Conservation (phyloP, 352 stramenopile genomes). For the Thalassiosira exigua region DNA sequence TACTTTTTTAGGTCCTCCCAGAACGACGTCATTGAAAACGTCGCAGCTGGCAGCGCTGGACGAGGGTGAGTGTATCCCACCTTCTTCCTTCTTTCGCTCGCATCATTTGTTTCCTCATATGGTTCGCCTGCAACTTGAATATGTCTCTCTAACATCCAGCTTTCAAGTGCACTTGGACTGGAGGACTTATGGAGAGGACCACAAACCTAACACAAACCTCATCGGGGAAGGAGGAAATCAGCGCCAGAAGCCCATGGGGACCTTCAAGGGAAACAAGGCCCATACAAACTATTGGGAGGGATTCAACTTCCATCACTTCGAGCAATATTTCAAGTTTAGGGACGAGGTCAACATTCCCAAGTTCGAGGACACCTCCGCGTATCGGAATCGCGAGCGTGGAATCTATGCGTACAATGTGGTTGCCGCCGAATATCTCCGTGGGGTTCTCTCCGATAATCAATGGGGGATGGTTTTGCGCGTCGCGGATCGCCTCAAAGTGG, state of each 20-base stretch:
- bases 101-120: slow-evolving; percentile 2
- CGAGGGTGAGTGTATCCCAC: slow-evolving; percentile 35
- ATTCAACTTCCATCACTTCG: slow-evolving; percentile 46
- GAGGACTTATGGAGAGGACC: slow-evolving; percentile 27
- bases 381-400: slow-evolving; percentile 52
- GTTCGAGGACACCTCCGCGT: slow-evolving; percentile 47
- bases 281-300: slow-evolving; percentile 44
- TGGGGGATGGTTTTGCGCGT: slow-evolving; percentile 33
- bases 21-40: slow-evolving; percentile 61
- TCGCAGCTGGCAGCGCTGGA: slow-evolving; percentile 47
- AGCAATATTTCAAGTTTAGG: slow-evolving; percentile 51
- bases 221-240: slow-evolving; percentile 6
- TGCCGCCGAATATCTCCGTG: slow-evolving; percentile 42
- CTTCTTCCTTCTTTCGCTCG: not conserved
- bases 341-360: slow-evolving; percentile 43
- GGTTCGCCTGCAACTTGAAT: not conserved
- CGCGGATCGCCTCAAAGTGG: slow-evolving; percentile 30
- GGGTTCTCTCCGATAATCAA: slow-evolving; percentile 53
- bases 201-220: slow-evolving; percentile 1
- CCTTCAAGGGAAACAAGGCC: slow-evolving; percentile 42
- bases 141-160: slow-evolving; percentile 12
- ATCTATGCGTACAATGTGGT: slow-evolving; percentile 53
- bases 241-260: slow-evolving; percentile 20
- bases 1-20: slow-evolving; percentile 26
- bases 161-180: slow-evolving; percentile 22